Conservation (phyloP, 257 asterid genomes). For the Datura wrightii region DNA sequence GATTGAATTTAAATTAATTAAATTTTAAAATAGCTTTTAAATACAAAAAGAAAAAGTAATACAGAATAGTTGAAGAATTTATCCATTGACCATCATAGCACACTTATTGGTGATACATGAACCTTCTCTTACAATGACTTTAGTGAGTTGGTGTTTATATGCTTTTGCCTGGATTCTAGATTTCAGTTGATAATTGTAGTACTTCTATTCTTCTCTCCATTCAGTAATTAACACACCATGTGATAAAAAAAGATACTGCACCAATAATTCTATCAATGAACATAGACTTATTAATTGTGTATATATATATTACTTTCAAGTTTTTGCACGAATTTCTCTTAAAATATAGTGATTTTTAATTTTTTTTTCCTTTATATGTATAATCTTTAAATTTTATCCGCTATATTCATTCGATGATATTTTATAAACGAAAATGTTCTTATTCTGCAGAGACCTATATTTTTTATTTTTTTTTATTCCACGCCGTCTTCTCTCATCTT, state of each 20-base stretch:
- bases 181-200: conserved; percentile 34
- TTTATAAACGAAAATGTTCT: no score
- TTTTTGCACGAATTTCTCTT: no score
- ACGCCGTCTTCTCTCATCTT: no score
- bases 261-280: conserved; percentile 37
- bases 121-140: conserved; percentile 34
- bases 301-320: no score
- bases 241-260: conserved; percentile 34
- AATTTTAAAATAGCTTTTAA: not conserved
- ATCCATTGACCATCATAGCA: not conserved
- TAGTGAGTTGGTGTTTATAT: conserved; percentile 20
- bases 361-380: no score
- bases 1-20: not conserved
- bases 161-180: conserved; percentile 31
- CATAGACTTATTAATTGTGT: conserved; percentile 23
- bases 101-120: conserved; percentile 31
- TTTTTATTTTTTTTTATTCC: no score
- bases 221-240: conserved; percentile 45
- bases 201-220: conserved; percentile 16
- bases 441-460: no score
- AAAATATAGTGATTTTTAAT: no score
- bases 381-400: no score
- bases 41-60: not conserved
- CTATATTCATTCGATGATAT: no score
- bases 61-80: not conserved